A percentile compares a stretch with the other conserved stretches of the same genome.
These are phyloP conservation scores for Penicillium cosmopolitanum DNA, from an alignment of 495 filamentous ascomycete species.

Conservation along the genomic window DNA sequence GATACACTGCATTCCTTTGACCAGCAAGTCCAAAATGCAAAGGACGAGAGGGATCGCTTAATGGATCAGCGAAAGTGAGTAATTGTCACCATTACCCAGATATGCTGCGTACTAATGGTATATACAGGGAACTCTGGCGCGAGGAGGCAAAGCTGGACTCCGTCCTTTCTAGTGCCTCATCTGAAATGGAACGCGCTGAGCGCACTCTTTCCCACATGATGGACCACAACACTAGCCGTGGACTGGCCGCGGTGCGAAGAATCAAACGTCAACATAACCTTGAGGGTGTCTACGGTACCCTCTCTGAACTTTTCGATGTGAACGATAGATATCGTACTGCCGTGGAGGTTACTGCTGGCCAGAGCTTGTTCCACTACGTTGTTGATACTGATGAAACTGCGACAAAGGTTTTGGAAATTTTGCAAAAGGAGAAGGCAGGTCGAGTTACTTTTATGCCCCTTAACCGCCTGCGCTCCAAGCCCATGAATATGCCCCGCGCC, in stretches of 20 bases:
- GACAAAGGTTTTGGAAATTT: conserved; percentile 73
- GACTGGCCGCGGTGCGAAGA: conserved; percentile 78
- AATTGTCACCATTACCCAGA: neutral
- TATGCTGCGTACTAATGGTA: conserved; percentile 19
- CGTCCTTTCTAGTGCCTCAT: conserved; percentile 70
- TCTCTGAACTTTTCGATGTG: conserved; percentile 89
- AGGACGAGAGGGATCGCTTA: conserved; percentile 78
- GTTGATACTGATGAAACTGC: conserved; percentile 92
- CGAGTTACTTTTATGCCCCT: conserved; percentile 95
- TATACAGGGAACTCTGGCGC: conserved; percentile 70
- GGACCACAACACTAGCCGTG: conserved; percentile 83
- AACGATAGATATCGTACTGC: conserved; percentile 84
- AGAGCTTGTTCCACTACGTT: conserved; percentile 94
- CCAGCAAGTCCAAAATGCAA: conserved; percentile 74
- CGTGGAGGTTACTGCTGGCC: conserved; percentile 90
- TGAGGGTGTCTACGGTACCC: conserved; percentile 86
- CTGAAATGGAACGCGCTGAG: conserved; percentile 77
- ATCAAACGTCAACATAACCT: conserved; percentile 78
- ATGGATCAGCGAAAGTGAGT: conserved; percentile 81
- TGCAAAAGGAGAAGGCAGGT: conserved; percentile 80
- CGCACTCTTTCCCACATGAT: conserved; percentile 78
- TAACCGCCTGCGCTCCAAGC: conserved; percentile 70
- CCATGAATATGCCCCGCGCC: conserved; percentile 77
- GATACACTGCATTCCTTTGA: conserved; percentile 71
- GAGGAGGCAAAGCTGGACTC: conserved; percentile 87